Evolutionary conservation across 805 yeast species (phyloP).

Genomic region (Wickerhamomyces mucosus): DNA sequence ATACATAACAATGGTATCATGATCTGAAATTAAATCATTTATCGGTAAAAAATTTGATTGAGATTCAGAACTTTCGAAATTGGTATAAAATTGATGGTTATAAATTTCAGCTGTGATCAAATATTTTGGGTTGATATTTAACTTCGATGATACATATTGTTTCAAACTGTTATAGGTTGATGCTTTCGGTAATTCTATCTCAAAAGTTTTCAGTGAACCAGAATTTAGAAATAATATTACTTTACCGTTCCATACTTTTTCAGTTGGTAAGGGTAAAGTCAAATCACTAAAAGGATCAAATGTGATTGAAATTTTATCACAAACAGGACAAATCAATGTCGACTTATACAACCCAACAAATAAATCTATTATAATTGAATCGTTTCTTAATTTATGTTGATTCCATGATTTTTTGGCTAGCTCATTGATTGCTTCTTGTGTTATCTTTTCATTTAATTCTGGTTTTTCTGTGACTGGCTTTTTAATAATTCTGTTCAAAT

Average conservation of each 20-base stretch:
- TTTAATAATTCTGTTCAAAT: constrained; percentile 67
- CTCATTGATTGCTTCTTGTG: constrained; percentile 40
- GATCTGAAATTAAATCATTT: constrained; percentile 50
- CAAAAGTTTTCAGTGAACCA: constrained; percentile 41
- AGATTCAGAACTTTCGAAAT: constrained; percentile 55
- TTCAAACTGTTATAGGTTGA: constrained; percentile 58
- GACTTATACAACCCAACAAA: constrained; percentile 90
- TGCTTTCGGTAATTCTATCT: constrained; percentile 63
- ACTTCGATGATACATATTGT: constrained; percentile 44
- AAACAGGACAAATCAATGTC: constrained; percentile 79
- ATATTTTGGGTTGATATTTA: constrained; percentile 25
- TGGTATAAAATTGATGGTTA: constrained; percentile 56
- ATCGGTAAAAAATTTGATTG: constrained; percentile 47
- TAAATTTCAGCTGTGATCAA: constrained; percentile 54
- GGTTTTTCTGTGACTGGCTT: constrained; percentile 91
- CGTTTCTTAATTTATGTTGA: constrained; percentile 69
- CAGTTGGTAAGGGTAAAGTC: constrained; percentile 80
- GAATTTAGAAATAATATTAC: constrained; percentile 54
- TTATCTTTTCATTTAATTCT: constrained; percentile 53
- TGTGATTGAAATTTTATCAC: constrained; percentile 71
- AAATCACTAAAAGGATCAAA: constrained; percentile 91
- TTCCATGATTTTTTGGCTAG: constrained; percentile 77
- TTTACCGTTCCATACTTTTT: constrained; percentile 59
- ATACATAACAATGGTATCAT: constrained; percentile 62
- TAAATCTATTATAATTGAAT: constrained; percentile 74